Evolutionary conservation across 2,329 filamentous ascomycete genomes (phyloP).

Genomic region (Microascus cirrosus): DNA sequence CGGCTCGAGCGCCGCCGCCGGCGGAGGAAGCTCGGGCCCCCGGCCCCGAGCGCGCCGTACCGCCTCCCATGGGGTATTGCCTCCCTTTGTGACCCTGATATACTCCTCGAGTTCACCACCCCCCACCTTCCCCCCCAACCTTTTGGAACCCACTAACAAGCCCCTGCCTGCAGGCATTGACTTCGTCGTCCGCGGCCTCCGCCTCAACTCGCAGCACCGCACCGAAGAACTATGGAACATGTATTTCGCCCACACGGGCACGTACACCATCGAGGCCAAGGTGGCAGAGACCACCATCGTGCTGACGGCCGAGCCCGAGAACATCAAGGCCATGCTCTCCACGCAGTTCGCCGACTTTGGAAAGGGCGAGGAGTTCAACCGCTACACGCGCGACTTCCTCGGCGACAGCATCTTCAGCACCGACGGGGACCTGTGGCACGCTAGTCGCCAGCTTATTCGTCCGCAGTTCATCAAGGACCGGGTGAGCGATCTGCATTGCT

Average conservation of each 20-base stretch:
- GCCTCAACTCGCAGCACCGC: constrained; percentile 36
- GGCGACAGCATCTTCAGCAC: constrained; percentile 71
- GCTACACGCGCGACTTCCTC: constrained; percentile 65
- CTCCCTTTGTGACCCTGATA: constrained; percentile 10
- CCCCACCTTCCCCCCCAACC: not conserved
- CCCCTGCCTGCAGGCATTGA: constrained; percentile 40
- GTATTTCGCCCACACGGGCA: constrained; percentile 29
- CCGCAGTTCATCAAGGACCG: constrained; percentile 83
- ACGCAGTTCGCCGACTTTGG: constrained; percentile 78
- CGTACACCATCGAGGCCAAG: constrained; percentile 50
- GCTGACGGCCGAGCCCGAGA: constrained; percentile 74
- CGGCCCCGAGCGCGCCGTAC: constrained; percentile 22
- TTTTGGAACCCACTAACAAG: not conserved
- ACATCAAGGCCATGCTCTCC: constrained; percentile 84
- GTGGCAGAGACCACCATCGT: constrained; percentile 48
- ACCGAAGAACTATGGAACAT: constrained; percentile 52
- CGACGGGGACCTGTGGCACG: constrained; percentile 69
- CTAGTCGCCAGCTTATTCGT: constrained; percentile 67
- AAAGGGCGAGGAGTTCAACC: constrained; percentile 65
- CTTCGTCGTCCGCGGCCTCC: constrained; percentile 46
- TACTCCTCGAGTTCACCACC: not conserved
- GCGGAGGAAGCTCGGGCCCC: constrained; percentile 32
- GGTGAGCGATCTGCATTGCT: constrained; percentile 68
- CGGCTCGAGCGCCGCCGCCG: constrained; percentile 29
- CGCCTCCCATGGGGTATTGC: constrained; percentile 17